Percentiles rank a stretch among this genome's conserved stretches.
phyloP scores from a whole-genome alignment of 2,329 filamentous ascomycete species.

The Fusarium tanahbumbuense region DNA sequence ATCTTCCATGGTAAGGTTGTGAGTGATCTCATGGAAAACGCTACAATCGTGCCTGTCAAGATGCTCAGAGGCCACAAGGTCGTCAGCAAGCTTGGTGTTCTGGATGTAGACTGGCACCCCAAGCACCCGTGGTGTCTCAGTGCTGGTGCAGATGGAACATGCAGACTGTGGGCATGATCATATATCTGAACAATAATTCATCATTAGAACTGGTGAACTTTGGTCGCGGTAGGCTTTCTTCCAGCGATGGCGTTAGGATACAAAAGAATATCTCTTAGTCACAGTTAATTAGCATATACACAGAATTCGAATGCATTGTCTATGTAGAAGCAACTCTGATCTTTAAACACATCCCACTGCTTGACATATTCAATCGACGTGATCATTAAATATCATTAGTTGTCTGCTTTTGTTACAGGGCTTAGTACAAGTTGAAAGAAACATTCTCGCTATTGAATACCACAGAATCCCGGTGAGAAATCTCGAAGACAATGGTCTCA shows the following conservation, averaged over 20 bases:
- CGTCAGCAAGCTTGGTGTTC: conserved; percentile 84
- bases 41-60: conserved; percentile 95
- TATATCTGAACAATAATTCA: neutral
- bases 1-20: conserved; percentile 98
- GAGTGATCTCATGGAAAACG: conserved; percentile 94
- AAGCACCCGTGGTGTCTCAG: conserved; percentile 93
- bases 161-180: conserved; percentile 78
- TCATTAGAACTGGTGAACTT: neutral
- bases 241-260: conserved; percentile 42
- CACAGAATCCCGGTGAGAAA: neutral
- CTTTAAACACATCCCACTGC: neutral
- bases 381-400: neutral
- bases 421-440: neutral
- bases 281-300: neutral
- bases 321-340: neutral
- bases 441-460: neutral
- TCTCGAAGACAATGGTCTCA: neutral
- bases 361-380: neutral
- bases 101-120: conserved; percentile 97
- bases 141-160: conserved; percentile 93
- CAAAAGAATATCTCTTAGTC: conserved; percentile 19
- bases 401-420: neutral
- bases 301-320: neutral
- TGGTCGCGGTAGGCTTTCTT: conserved; percentile 25
- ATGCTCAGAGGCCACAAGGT: conserved; percentile 91